Evolutionary conservation across 2,329 filamentous ascomycete species (phyloP).

Genomic region (Acrodontium crateriforme): DNA sequence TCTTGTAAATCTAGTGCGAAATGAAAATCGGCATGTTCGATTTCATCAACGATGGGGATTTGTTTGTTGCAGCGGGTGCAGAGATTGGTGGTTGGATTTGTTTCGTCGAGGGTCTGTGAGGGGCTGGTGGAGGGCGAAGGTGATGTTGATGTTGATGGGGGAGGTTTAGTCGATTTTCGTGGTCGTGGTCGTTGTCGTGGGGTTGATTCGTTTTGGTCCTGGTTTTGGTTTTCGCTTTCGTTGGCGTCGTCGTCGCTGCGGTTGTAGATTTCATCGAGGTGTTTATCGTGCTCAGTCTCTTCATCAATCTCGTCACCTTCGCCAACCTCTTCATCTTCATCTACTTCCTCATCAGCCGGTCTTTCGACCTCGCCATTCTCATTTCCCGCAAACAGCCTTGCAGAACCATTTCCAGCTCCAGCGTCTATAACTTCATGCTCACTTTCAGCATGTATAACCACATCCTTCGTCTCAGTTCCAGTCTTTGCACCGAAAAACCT

Average conservation of each 20-base stretch:
- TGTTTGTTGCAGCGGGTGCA: conserved; percentile 52
- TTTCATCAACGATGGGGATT: conserved; percentile 45
- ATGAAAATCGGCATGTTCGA: conserved; percentile 87
- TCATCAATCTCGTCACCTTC: not conserved
- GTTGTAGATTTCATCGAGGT: no score
- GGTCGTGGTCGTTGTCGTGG: not conserved
- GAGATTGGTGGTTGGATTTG: conserved; percentile 11
- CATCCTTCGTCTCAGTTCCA: conserved; percentile 6
- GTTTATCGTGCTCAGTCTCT: conserved; percentile 3
- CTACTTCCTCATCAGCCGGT: conserved; percentile 7
- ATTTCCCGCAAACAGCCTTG: no score
- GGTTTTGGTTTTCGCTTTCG: conserved; percentile 1
- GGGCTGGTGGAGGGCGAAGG: conserved; percentile 4
- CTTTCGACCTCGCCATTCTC: conserved; percentile 3
- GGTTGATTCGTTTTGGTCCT: not conserved
- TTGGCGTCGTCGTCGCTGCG: conserved; percentile 2
- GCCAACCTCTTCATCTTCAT: conserved; percentile 2
- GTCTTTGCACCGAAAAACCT: conserved; percentile 20
- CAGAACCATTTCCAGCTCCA: not conserved
- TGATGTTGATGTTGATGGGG: not conserved
- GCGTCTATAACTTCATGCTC: conserved; percentile 4
- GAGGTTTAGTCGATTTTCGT: conserved; percentile 2
- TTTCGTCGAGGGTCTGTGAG: not conserved
- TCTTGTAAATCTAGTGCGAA: conserved; percentile 76
- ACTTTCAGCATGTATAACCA: conserved; percentile 6